A percentile compares a stretch with the other conserved stretches of the same genome.
Evolutionary conservation across 305 asterid genomes (phyloP).

Genomic region (Fraxinus greggii): DNA sequence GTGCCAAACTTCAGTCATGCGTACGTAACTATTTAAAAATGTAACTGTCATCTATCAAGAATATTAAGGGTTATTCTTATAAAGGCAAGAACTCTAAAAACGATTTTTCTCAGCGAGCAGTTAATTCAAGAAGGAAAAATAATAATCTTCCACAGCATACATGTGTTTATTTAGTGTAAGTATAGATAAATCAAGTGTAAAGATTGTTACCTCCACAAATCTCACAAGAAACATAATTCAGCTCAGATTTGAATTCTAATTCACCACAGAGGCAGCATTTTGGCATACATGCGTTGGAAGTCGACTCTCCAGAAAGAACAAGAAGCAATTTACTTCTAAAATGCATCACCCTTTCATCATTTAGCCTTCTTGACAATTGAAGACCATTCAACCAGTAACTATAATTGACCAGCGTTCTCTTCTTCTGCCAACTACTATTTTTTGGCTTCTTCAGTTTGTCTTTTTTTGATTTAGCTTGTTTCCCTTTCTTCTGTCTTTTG

Average conservation of each 20-base stretch:
- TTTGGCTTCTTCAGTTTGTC: slow-evolving; percentile 36
- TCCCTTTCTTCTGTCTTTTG: slow-evolving; percentile 51
- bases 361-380: slow-evolving; percentile 53
- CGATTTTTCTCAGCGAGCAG: slow-evolving; percentile 16
- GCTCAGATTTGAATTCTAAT: slow-evolving; percentile 50
- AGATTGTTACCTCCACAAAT: slow-evolving; percentile 73
- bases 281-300: slow-evolving; percentile 36
- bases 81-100: slow-evolving; percentile 21
- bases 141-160: slow-evolving; percentile 18
- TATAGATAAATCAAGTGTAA: slow-evolving; percentile 9
- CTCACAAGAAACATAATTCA: slow-evolving; percentile 77
- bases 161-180: slow-evolving; percentile 16
- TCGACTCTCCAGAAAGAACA: slow-evolving; percentile 48
- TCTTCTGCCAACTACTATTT: slow-evolving; percentile 44
- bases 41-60: background rate
- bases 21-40: slow-evolving; percentile 9
- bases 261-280: slow-evolving; percentile 76
- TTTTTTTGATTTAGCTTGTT: slow-evolving; percentile 43
- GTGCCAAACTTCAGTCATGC: slow-evolving; percentile 16
- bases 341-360: slow-evolving; percentile 57
- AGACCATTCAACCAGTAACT: slow-evolving; percentile 89
- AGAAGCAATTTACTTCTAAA: slow-evolving; percentile 59
- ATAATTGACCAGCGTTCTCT: slow-evolving; percentile 46
- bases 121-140: background rate
- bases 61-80: background rate